Conservation (phyloP, 306 rosid genomes). For the Neltuma alba region DNA sequence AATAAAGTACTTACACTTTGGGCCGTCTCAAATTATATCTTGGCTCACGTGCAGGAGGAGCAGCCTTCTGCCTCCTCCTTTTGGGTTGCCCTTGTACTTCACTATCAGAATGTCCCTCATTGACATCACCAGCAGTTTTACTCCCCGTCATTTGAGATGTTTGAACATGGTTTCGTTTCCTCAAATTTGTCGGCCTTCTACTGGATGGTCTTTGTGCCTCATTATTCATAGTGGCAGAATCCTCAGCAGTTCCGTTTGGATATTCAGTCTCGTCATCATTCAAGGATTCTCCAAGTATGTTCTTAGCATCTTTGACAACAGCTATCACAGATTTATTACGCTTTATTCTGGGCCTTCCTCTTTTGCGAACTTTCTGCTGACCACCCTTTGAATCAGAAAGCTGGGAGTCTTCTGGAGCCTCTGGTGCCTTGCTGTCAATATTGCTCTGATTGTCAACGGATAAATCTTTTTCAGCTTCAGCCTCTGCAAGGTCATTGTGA, state of each 20-base stretch:
- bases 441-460: slow-evolving; percentile 70
- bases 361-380: slow-evolving; percentile 48
- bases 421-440: slow-evolving; percentile 58
- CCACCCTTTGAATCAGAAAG: slow-evolving; percentile 55
- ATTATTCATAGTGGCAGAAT: slow-evolving; percentile 56
- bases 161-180: slow-evolving; percentile 67
- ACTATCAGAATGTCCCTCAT: slow-evolving; percentile 73
- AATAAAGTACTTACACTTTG: slow-evolving; percentile 52
- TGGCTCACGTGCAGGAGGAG: slow-evolving; percentile 54
- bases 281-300: slow-evolving; percentile 64
- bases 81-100: slow-evolving; percentile 56
- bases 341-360: slow-evolving; percentile 54
- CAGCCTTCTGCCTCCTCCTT: slow-evolving; percentile 64
- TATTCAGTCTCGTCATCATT: slow-evolving; percentile 53
- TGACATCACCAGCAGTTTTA: slow-evolving; percentile 62
- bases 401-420: slow-evolving; percentile 54
- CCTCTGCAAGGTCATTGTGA: slow-evolving; percentile 61
- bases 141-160: slow-evolving; percentile 62
- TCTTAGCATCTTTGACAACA: slow-evolving; percentile 76
- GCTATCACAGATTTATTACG: slow-evolving; percentile 65
- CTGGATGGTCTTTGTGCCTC: slow-evolving; percentile 55
- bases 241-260: slow-evolving; percentile 75
- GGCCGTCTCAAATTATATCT: slow-evolving; percentile 85
- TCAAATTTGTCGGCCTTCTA: slow-evolving; percentile 45
- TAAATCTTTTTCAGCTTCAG: slow-evolving; percentile 58